phyloP scores from a whole-genome alignment of 768 basidiomycete genomes.

The Imleria badia region DNA sequence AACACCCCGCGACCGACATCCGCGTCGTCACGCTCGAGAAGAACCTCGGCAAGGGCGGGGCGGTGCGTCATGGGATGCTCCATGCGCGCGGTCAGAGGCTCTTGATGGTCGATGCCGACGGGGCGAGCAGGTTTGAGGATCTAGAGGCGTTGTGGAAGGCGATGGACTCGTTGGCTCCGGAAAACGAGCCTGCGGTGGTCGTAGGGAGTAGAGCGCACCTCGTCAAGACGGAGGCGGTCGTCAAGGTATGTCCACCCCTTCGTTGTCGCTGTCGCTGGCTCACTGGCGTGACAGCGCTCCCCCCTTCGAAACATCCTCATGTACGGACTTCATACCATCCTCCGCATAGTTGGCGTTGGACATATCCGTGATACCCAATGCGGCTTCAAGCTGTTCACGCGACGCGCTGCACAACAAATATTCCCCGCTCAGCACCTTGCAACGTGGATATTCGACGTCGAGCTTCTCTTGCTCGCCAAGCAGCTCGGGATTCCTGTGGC shows the following conservation, averaged over 20 bases:
- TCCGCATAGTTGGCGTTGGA: conserved; percentile 85
- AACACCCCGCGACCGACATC: conserved; percentile 59
- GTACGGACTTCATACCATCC: conserved; percentile 89
- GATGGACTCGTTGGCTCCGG: conserved; percentile 61
- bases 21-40: conserved; percentile 73
- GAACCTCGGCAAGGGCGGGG: conserved; percentile 92
- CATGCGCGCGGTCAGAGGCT: conserved; percentile 74
- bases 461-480: conserved; percentile 83
- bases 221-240: conserved; percentile 88
- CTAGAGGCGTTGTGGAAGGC: conserved; percentile 73
- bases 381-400: conserved; percentile 95
- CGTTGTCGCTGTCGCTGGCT: not conserved
- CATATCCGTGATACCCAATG: conserved; percentile 95
- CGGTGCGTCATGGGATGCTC: conserved; percentile 89
- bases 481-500: conserved; percentile 72
- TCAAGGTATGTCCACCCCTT: conserved; percentile 56
- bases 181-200: conserved; percentile 57
- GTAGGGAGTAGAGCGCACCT: conserved; percentile 93
- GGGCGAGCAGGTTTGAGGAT: conserved; percentile 85
- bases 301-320: conserved; percentile 87
- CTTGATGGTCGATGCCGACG: conserved; percentile 94
- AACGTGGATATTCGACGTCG: conserved; percentile 97
- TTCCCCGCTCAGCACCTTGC: conserved; percentile 86
- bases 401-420: conserved; percentile 72
- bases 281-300: conserved; percentile 60